These are phyloP conservation scores for Triticum monococcum DNA, from an alignment of 176 grass and related monocot species.

Conservation along the genomic window DNA sequence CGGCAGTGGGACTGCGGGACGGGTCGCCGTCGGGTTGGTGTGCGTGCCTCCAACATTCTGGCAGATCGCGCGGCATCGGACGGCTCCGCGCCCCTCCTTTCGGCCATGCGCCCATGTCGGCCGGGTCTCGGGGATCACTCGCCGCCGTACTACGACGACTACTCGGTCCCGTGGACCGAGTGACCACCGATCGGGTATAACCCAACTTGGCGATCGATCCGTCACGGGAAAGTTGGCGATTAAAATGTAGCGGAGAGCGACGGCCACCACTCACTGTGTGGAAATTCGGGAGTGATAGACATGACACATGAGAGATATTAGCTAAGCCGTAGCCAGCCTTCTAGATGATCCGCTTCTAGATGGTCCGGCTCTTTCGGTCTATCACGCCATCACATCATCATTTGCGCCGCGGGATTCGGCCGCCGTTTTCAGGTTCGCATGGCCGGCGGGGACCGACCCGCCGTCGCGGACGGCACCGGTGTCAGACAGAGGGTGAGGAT, in stretches of 20 bases:
- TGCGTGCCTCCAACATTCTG: constrained; percentile 24
- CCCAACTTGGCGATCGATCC: constrained; percentile 30
- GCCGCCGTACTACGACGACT: background rate
- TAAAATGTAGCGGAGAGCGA: constrained; percentile 6
- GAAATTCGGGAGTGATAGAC: constrained; percentile 6
- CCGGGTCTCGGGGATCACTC: background rate
- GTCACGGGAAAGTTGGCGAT: background rate
- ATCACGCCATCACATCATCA: background rate
- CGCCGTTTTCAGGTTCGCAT: background rate
- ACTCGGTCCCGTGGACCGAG: background rate
- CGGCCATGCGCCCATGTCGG: constrained; percentile 34
- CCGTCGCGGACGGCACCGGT: background rate
- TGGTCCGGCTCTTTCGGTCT: background rate
- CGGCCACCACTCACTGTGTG: constrained; percentile 17
- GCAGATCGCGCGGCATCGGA: background rate
- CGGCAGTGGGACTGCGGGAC: background rate
- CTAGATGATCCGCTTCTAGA: constrained; percentile 21
- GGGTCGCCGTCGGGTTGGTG: background rate
- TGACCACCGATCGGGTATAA: constrained; percentile 33
- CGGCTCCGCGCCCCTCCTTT: background rate
- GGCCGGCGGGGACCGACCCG: background rate
- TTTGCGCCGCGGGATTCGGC: background rate
- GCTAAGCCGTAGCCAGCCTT: background rate
- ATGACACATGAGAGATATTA: background rate
- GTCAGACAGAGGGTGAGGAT: no score